A percentile compares a stretch with the other conserved stretches of the same genome.
Conservation (phyloP, 192 early-diverging fungal genomes). For the Podila epigama region DNA sequence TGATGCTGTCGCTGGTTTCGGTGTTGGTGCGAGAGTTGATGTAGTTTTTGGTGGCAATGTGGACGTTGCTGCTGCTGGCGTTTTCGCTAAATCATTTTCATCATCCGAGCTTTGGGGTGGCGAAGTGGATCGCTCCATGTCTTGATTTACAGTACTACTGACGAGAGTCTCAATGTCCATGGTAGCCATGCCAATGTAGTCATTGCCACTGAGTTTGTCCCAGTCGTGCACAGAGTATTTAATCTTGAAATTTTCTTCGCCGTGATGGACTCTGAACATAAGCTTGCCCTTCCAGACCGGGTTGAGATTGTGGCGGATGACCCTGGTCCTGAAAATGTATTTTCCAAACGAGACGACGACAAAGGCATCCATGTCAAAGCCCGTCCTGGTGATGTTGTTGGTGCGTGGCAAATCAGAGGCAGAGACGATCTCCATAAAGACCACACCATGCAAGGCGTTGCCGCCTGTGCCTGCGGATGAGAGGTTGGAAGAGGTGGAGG, state of each 20-base stretch:
- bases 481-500: conserved; percentile 15
- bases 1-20: no score
- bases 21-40: no score
- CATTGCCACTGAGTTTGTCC: conserved; percentile 76
- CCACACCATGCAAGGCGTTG: conserved; percentile 31
- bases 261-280: conserved; percentile 62
- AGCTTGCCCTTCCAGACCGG: conserved; percentile 81
- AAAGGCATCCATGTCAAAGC: conserved; percentile 87
- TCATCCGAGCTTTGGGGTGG: conserved; percentile 6
- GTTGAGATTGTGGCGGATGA: conserved; percentile 70
- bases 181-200: conserved; percentile 66
- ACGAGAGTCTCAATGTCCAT: conserved; percentile 64
- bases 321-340: conserved; percentile 74
- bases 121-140: conserved; percentile 8
- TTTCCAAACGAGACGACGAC: conserved; percentile 75
- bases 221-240: conserved; percentile 77
- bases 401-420: conserved; percentile 43
- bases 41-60: no score
- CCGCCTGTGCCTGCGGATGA: background rate
- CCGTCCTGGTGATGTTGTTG: conserved; percentile 50
- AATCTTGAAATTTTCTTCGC: conserved; percentile 54
- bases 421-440: conserved; percentile 52
- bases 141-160: conserved; percentile 14
- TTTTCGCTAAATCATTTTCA: conserved; percentile 28
- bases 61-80: no score